Evolutionary conservation across 441 rosid species (phyloP).

Genomic region (Theobroma grandiflorum): DNA sequence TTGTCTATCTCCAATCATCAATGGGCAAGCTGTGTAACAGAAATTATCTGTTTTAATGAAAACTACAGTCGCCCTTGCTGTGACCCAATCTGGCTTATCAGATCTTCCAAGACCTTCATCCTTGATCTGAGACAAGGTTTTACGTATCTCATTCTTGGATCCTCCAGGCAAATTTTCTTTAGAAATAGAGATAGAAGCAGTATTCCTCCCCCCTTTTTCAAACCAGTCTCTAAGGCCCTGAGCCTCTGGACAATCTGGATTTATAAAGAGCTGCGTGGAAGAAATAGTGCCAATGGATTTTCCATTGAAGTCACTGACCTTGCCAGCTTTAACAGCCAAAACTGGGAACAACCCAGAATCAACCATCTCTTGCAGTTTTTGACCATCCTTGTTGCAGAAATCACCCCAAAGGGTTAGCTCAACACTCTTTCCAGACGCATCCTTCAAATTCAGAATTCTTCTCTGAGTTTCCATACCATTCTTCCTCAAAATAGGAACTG

Average conservation of each 20-base stretch:
- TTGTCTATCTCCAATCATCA: slow-evolving; percentile 89
- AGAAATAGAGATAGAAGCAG: slow-evolving; percentile 72
- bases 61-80: slow-evolving; percentile 66
- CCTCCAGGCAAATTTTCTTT: slow-evolving; percentile 66
- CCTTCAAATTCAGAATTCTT: slow-evolving; percentile 74
- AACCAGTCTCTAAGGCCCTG: slow-evolving; percentile 71
- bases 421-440: slow-evolving; percentile 73
- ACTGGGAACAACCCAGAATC: slow-evolving; percentile 69
- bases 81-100: slow-evolving; percentile 86
- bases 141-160: slow-evolving; percentile 66
- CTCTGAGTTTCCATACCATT: slow-evolving; percentile 95
- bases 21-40: slow-evolving; percentile 90
- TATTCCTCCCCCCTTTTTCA: slow-evolving; percentile 67
- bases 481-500: slow-evolving; percentile 77
- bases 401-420: slow-evolving; percentile 90
- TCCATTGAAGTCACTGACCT: slow-evolving; percentile 85
- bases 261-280: slow-evolving; percentile 77
- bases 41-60: slow-evolving; percentile 79
- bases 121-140: slow-evolving; percentile 79
- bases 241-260: slow-evolving; percentile 86
- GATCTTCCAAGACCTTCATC: slow-evolving; percentile 90
- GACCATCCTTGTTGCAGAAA: slow-evolving; percentile 84
- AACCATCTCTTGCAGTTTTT: slow-evolving; percentile 67
- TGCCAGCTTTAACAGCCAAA: slow-evolving; percentile 84
- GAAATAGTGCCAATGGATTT: slow-evolving; percentile 81